Conservation (phyloP, 2,329 filamentous ascomycete genomes). For the Claviceps capensis region DNA sequence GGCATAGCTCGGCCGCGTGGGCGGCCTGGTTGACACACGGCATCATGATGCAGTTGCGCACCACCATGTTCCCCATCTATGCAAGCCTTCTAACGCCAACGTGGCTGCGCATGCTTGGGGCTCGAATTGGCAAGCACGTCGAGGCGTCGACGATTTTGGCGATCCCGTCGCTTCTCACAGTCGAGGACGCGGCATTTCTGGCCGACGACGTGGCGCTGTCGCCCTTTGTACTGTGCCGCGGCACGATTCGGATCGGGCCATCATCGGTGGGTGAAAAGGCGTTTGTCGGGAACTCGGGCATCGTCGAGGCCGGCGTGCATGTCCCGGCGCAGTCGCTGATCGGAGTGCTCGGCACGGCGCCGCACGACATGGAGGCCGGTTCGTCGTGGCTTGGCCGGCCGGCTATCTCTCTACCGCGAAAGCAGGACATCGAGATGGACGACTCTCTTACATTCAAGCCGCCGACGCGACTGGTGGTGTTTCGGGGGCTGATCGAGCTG, state of each 20-base stretch:
- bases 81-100: conserved; percentile 11
- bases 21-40: conserved; percentile 10
- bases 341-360: conserved; percentile 10
- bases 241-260: conserved; percentile 7
- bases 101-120: conserved; percentile 10
- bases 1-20: conserved; percentile 10
- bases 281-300: conserved; percentile 12
- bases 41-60: conserved; percentile 7
- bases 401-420: conserved; percentile 10
- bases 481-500: conserved; percentile 8
- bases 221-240: conserved; percentile 8
- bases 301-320: conserved; percentile 7
- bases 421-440: conserved; percentile 7
- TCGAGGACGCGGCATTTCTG: conserved; percentile 10
- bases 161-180: conserved; percentile 9
- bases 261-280: conserved; percentile 7
- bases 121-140: conserved; percentile 9
- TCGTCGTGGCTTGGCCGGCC: conserved; percentile 12
- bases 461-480: conserved; percentile 5
- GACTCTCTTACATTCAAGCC: conserved; percentile 10
- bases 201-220: conserved; percentile 11
- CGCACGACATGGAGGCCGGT: conserved; percentile 8
- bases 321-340: conserved; percentile 8
- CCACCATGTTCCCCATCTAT: conserved; percentile 8
- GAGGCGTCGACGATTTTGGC: conserved; percentile 10